Base-by-base conservation (phyloP, 257 asterid species). In the Coffea eugenioides region DNA sequence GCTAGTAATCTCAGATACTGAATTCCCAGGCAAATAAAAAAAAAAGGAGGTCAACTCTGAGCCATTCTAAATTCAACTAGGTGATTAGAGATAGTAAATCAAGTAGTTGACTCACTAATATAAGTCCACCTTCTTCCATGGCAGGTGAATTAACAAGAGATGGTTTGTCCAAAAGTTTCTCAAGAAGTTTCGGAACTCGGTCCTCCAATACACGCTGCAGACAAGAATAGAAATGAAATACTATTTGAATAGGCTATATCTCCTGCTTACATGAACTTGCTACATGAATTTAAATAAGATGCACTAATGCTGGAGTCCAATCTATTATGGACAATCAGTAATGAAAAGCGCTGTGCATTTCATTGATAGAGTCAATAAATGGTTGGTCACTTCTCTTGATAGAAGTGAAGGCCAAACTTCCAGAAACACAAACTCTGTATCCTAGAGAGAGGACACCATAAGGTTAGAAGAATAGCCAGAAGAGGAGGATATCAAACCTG, bases 151-250 rank as follows among this genome's bases (percentile, higher is more conserved):
- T 94, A 78, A 88, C 88, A 83, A 96, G 96, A 79, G 98, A 91
- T 46, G 99, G 99, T 82, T 90, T 90, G 83, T 89, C 89, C 89
- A 96, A 89, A 46, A 96, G 81, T 83, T 94, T 96, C 74, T 96
- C 99, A 21, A 96, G 97, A 81, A 96, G 94, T 77, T 92, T 96
- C 62, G 98, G 99, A 79, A 96, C 85, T 69, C 98, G 91, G 80
- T 96, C 99, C 85, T 93, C 99, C 89, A 96, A 80, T 64, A 96
- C 97, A 69, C 99, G 99, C 99, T 96, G 84, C 90, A 90, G 25
- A 59, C 54, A 74, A 75, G 75, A 75, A 78, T 66, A 62, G 3
- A 65, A 46, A 54, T 20, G 5, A 41, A 27, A 16, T 45, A 75
- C 12, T 7, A 31, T 43, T n/a, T 25, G 54, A 57, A 21, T 70